Percentiles rank a stretch among this genome's conserved stretches.
These are phyloP conservation scores for Oldenlandia corymbosa DNA, from an alignment of 257 asterid genomes.

Conservation along the genomic window DNA sequence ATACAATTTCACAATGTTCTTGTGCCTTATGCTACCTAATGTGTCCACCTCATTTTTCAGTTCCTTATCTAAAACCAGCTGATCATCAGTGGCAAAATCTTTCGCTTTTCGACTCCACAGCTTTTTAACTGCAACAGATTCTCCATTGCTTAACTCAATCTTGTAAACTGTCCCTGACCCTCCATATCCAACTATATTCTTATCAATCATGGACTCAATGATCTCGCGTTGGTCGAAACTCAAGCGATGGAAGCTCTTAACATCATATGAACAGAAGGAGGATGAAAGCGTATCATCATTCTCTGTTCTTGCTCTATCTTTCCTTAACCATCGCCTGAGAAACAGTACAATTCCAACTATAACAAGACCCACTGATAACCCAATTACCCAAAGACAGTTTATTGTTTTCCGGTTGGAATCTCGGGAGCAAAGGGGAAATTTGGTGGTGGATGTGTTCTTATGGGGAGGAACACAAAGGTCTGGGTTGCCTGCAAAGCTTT, in stretches of 20 bases:
- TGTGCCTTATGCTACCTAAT: slow-evolving; percentile 85
- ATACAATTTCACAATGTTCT: slow-evolving; percentile 82
- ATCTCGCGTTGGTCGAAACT: slow-evolving; percentile 78
- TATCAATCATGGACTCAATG: slow-evolving; percentile 66
- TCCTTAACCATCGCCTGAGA: slow-evolving; percentile 47
- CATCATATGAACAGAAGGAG: slow-evolving; percentile 59
- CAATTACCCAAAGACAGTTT: slow-evolving; percentile 52
- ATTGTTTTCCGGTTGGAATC: slow-evolving; percentile 29
- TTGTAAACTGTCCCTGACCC: slow-evolving; percentile 90
- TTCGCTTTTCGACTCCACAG: slow-evolving; percentile 66
- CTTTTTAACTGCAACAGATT: slow-evolving; percentile 76
- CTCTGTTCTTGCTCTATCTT: slow-evolving; percentile 28
- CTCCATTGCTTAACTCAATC: slow-evolving; percentile 61
- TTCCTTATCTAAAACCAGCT: slow-evolving; percentile 49
- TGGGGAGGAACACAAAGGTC: slow-evolving; percentile 47
- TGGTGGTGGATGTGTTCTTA: slow-evolving; percentile 20
- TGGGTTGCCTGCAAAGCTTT: slow-evolving; percentile 68
- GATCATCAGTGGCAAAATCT: slow-evolving; percentile 32
- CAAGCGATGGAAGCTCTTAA: slow-evolving; percentile 73
- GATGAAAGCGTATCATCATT: slow-evolving; percentile 49
- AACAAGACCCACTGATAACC: slow-evolving; percentile 40
- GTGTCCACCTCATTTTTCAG: slow-evolving; percentile 86
- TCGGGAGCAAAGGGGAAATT: slow-evolving; percentile 39
- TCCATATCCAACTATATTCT: slow-evolving; percentile 92
- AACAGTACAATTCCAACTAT: slow-evolving; percentile 44